These are phyloP conservation scores for Mucor saturninus DNA, from an alignment of 371 early-diverging fungal species.

Conservation along the genomic window DNA sequence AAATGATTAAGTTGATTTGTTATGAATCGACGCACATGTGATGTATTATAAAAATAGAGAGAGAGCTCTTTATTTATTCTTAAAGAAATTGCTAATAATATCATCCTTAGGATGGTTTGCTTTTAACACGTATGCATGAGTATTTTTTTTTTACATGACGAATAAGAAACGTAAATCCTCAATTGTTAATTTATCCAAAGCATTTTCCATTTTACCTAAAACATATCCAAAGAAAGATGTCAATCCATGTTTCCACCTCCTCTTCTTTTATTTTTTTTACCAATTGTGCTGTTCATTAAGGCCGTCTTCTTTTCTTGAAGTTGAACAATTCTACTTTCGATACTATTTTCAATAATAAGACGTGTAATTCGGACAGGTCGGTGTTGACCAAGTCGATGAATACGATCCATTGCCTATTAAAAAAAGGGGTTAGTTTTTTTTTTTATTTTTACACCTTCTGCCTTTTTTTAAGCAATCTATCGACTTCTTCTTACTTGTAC, in stretches of 20 bases:
- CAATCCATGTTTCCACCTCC: background rate
- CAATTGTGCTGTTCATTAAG: slow-evolving; percentile 90
- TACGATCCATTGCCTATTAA: slow-evolving; percentile 93
- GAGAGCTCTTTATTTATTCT: too few relatives aligned
- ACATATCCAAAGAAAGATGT: background rate
- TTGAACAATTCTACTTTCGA: slow-evolving; percentile 92
- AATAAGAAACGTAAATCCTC: slow-evolving; percentile 91
- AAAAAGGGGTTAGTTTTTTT: slow-evolving; percentile 50
- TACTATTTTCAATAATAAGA: slow-evolving; percentile 93
- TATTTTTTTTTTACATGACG: slow-evolving; percentile 71
- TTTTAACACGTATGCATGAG: too few relatives aligned
- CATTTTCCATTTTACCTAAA: slow-evolving; percentile 34
- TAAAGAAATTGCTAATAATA: too few relatives aligned
- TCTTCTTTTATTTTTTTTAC: slow-evolving; percentile 60
- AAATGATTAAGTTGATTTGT: too few relatives aligned
- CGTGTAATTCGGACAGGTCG: slow-evolving; percentile 90
- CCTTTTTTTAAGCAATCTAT: background rate
- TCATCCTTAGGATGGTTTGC: too few relatives aligned
- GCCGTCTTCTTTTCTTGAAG: slow-evolving; percentile 96
- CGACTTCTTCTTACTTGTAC: slow-evolving; percentile 29
- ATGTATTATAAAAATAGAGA: too few relatives aligned
- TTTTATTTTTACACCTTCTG: background rate
- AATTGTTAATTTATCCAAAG: slow-evolving; percentile 72
- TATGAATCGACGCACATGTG: too few relatives aligned
- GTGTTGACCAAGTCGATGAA: slow-evolving; percentile 89